These are phyloP conservation scores for Leccinum barrowsii DNA, from an alignment of 768 basidiomycete genomes.

Conservation along the genomic window DNA sequence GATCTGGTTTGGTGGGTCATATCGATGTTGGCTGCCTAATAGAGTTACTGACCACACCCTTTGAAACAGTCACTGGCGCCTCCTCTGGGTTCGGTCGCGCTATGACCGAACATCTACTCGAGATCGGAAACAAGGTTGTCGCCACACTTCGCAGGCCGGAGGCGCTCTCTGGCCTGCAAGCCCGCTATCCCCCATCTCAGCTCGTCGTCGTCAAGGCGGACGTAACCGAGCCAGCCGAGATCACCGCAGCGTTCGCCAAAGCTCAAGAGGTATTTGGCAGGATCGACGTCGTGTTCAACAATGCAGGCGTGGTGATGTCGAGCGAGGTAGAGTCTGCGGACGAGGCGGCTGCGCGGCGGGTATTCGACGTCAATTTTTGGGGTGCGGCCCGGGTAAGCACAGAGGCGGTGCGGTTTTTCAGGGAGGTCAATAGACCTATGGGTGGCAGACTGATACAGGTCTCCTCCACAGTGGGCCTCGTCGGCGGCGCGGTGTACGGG, in stretches of 20 bases:
- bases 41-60: background rate
- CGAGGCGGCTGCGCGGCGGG: conserved; percentile 28
- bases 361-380: conserved; percentile 40
- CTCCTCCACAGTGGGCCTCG: conserved; percentile 33
- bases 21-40: background rate
- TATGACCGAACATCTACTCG: conserved; percentile 27
- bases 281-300: conserved; percentile 40
- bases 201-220: conserved; percentile 34
- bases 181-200: conserved; percentile 19
- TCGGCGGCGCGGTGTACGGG: conserved; percentile 3
- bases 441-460: conserved; percentile 39
- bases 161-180: conserved; percentile 26
- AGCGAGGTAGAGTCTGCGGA: conserved; percentile 36
- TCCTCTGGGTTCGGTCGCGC: conserved; percentile 37
- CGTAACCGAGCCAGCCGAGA: conserved; percentile 24
- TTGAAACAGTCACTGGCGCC: conserved; percentile 17
- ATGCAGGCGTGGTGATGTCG: conserved; percentile 27
- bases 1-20: conserved; percentile 18
- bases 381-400: conserved; percentile 30
- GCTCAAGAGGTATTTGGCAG: conserved; percentile 30
- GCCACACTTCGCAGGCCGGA: conserved; percentile 42
- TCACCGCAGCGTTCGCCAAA: conserved; percentile 27
- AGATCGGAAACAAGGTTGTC: conserved; percentile 35
- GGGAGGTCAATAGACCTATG: conserved; percentile 35
- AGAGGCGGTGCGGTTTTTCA: conserved; percentile 34